Conservation (phyloP, 164 flowering plant genomes). For the Brasenia schreberi region DNA sequence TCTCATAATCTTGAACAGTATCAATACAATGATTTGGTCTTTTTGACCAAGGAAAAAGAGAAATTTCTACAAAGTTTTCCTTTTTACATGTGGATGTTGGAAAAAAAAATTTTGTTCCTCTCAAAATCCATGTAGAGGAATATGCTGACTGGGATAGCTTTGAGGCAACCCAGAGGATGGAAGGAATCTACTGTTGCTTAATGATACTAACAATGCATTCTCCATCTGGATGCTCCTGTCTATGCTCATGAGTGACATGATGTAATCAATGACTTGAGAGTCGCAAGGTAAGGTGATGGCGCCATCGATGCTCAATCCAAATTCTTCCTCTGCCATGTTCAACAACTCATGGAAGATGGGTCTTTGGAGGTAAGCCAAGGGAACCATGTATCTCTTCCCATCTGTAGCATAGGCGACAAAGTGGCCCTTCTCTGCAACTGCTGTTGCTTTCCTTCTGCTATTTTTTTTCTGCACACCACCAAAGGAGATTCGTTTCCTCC, state of each 20-base stretch:
- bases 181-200: not conserved
- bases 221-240: not conserved
- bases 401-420: constrained; percentile 4
- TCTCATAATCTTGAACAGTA: too few species aligned
- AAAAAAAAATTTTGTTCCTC: too few species aligned
- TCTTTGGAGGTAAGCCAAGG: not conserved
- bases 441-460: not conserved
- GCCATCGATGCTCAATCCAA: constrained; percentile 2
- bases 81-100: not conserved
- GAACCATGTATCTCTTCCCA: constrained; percentile 3
- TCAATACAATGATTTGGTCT: not conserved
- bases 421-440: constrained; percentile 1
- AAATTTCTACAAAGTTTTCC: not conserved
- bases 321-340: constrained; percentile 7
- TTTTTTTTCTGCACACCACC: not conserved
- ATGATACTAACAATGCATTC: constrained; percentile 4
- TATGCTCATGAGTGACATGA: constrained; percentile 1
- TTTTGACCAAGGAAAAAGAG: not conserved
- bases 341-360: constrained; percentile 7
- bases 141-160: constrained; percentile 1
- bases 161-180: not conserved
- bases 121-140: constrained; percentile 1
- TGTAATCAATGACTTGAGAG: constrained; percentile 3
- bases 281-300: constrained; percentile 9
- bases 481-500: not conserved